Base-by-base conservation (phyloP, 352 stramenopile genomes). In the Pythium guiyangense region DNA sequence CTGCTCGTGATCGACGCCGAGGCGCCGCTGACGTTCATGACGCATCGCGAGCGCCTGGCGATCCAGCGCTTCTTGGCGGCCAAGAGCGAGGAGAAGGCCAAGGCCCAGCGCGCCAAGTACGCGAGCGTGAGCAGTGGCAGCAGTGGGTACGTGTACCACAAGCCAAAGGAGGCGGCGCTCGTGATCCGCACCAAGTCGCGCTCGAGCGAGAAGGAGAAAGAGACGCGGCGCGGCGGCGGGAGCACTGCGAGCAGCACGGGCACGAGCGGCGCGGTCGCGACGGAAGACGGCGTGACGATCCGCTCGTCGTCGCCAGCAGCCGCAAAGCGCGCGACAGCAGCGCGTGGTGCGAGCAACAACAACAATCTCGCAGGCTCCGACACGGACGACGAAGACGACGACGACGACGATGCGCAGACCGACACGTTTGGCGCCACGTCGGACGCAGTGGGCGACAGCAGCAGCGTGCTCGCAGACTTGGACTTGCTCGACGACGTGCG, bases 131-230 rank as follows among this genome's bases (percentile, higher is more conserved):
- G 11, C 6, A 25, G 20, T 47, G 12, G 18, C 18, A 47, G 59
- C 31, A 69, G 67, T 29, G 70, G 46, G 26, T 85, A 64, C 46
- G 71, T 71, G 18, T 86, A 84, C 27, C 74, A 82, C 51, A 93
- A 91, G 47, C 80, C 83, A 3, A 90, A 88, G 56, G 83, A 93
- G 57, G 72, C 83, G 1, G 83, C 79, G 11, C 63, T 93, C 15
- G 80, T 93, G 29, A 94, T 91, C 53, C 84, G 77, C 46, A 92
- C 79, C 22, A 80, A 88, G 59, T 84, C 76, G 3, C 83, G 70
- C n/a, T 77, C 79, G 25, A 73, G 71, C 39, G 79, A 78, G 29
- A 69, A 67, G 31, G 66, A 83, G 39, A 75, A 86, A 43, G 76
- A 74, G 26, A 69, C 51, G 71, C 62, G 3, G 72, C 70, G 1